A percentile compares a stretch with the other conserved stretches of the same genome.
Evolutionary conservation across 1,284 basidiomycete genomes (phyloP).

Genomic region (Blastosporella zonata): DNA sequence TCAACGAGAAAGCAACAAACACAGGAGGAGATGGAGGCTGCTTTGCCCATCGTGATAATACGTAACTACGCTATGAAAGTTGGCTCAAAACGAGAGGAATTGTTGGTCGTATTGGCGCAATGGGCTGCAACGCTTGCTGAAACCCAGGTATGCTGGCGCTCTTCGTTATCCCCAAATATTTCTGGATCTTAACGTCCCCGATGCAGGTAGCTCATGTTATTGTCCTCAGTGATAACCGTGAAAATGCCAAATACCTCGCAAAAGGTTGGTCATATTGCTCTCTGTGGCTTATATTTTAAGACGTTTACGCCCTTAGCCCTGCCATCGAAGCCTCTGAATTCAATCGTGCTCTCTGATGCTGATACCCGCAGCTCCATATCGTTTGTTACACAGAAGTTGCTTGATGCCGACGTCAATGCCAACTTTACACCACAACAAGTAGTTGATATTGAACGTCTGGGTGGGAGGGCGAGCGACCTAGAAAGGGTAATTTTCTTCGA

Average conservation of each 20-base stretch:
- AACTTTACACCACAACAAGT: constrained; percentile 53
- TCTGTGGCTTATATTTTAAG: background rate
- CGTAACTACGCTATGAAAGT: constrained; percentile 73
- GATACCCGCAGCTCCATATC: constrained; percentile 77
- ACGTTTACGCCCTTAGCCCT: constrained; percentile 50
- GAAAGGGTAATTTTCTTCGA: constrained; percentile 52
- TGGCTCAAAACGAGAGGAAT: constrained; percentile 63
- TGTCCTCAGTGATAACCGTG: constrained; percentile 87
- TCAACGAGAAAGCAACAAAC: constrained; percentile 23
- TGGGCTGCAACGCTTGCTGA: constrained; percentile 87
- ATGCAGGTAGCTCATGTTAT: constrained; percentile 84
- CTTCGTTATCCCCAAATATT: background rate
- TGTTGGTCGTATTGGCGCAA: constrained; percentile 76
- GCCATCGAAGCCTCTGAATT: constrained; percentile 81
- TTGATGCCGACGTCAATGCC: constrained; percentile 52
- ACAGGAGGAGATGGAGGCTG: constrained; percentile 44
- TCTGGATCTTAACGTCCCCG: background rate
- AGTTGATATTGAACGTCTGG: constrained; percentile 66
- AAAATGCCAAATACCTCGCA: constrained; percentile 81
- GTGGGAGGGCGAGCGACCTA: constrained; percentile 85
- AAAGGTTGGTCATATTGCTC: constrained; percentile 47
- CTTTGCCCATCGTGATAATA: constrained; percentile 84
- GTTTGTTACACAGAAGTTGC: constrained; percentile 81
- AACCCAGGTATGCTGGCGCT: constrained; percentile 54
- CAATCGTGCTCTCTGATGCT: constrained; percentile 81